Base-by-base conservation (phyloP, 176 grass and related monocot genomes). In the Avena sativa region DNA sequence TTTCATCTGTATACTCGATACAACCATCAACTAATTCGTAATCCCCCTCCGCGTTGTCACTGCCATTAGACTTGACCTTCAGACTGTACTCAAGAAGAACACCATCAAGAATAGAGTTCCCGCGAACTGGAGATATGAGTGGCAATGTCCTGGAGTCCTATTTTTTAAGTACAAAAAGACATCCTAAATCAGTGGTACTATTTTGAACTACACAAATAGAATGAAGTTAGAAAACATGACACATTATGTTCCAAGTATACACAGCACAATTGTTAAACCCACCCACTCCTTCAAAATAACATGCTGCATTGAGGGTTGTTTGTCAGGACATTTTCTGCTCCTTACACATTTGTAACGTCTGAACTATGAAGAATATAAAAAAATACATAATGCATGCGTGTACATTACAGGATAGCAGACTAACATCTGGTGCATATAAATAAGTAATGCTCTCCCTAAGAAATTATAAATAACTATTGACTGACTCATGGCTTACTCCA, bases 11-110 rank as follows among this genome's bases (percentile, higher is more conserved):
- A 70, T 43, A 70, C 30, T 70, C 67, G 9, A 70, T 70, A 38
- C 67, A 70, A 43, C 67, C 32, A 40, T 70, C 67, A 40, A 13
- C 32, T 70, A 70, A 70, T 19, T 9, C 67, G 5, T 70, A 70
- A 20, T 43, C 67, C 34, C 36, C 38, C 32, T 70, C 67, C 11
- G 34, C 16, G 0, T 10, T 70, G 34, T 38, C 34, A 20, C 67
- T 70, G 15, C 34, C 32, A 70, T 20, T 70, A 40, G 67, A 70
- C 67, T 43, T 70, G 34, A 43, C 34, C 67, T 40, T 70, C 67
- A 43, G 34, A 38, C 67, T 43, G 67, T 70, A 70, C 67, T 70
- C 67, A 19, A 70, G 67, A 70, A 70, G 34, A 70, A 70, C 67
- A 11, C 34, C 67, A 8, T 70, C 67, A 19, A 70, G 67, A 70